These are phyloP conservation scores for Eimeria falciformis DNA, from an alignment of 169 alveolate species.

Conservation along the genomic window DNA sequence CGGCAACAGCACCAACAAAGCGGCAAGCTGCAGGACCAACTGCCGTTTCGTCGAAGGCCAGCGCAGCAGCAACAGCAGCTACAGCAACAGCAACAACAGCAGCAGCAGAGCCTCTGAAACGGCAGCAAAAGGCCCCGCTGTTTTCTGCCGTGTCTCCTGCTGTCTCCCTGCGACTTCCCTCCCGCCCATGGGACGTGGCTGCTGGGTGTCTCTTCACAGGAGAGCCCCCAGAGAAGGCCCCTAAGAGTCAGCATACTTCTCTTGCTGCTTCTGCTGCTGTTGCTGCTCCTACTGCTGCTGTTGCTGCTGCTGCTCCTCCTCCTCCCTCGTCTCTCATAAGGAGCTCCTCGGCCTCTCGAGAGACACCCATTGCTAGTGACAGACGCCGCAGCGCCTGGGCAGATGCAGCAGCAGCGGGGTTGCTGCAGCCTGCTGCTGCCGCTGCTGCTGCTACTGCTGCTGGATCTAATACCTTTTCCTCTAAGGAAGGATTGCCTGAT, in stretches of 20 bases:
- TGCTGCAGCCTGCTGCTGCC: slow-evolving; percentile 15
- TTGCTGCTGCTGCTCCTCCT: slow-evolving; percentile 47
- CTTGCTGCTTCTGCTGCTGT: no score
- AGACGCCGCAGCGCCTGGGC: slow-evolving; percentile 38
- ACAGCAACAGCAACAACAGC: slow-evolving; percentile 2
- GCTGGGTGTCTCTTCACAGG: no score
- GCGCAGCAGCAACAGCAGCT: slow-evolving; percentile 53
- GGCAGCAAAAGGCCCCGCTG: slow-evolving; percentile 46
- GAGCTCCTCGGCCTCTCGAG: neutral
- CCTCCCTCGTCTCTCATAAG: neutral
- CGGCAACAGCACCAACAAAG: neutral
- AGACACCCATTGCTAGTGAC: neutral
- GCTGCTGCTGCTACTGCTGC: slow-evolving; percentile 12
- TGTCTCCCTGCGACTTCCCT: neutral
- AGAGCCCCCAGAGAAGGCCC: no score
- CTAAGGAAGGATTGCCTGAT: neutral
- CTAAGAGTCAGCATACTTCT: no score
- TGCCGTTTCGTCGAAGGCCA: no score
- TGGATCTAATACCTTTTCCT: neutral
- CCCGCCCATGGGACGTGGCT: neutral
- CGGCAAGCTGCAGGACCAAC: slow-evolving; percentile 24
- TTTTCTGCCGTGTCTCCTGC: neutral
- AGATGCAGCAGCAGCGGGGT: slow-evolving; percentile 48
- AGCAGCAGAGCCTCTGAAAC: neutral
- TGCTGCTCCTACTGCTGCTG: no score